phyloP scores from a whole-genome alignment of 106 monocot species.

The Allium cepa region DNA sequence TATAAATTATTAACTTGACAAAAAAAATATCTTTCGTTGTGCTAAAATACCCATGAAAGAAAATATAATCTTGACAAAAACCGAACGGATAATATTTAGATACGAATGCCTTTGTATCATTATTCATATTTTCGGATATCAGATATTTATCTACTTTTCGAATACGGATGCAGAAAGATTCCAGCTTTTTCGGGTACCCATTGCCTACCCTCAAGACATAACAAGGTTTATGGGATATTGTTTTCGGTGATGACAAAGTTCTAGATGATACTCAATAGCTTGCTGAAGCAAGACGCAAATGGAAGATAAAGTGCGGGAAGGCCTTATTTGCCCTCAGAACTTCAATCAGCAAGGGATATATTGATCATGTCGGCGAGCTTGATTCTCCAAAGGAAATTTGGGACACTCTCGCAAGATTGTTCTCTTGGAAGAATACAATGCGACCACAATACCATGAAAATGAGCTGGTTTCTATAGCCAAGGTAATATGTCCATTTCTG shows the following conservation, averaged over 20 bases:
- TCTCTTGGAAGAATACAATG: slow-evolving; percentile 4
- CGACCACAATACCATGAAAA: slow-evolving; percentile 4
- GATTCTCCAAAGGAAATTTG: slow-evolving; percentile 5
- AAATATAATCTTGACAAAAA: too few species aligned
- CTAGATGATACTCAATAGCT: not conserved
- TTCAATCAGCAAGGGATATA: slow-evolving; percentile 6
- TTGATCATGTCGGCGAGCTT: slow-evolving; percentile 10
- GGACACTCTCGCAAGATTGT: slow-evolving; percentile 6
- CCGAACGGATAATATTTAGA: too few species aligned
- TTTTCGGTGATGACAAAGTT: not conserved
- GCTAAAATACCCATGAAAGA: too few species aligned
- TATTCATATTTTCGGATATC: too few species aligned
- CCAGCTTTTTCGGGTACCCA: too few species aligned
- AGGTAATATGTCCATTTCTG: slow-evolving; percentile 11
- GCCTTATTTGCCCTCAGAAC: slow-evolving; percentile 11
- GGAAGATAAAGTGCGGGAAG: slow-evolving; percentile 12
- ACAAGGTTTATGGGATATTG: slow-evolving; percentile 6
- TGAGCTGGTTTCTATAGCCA: not conserved
- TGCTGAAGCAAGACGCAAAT: slow-evolving; percentile 11
- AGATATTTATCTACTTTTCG: too few species aligned
- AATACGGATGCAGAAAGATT: too few species aligned
- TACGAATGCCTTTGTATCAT: too few species aligned
- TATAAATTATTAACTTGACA: too few species aligned
- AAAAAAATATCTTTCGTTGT: too few species aligned
- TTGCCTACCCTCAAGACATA: not conserved